A percentile compares a stretch with the other conserved stretches of the same genome.
These are phyloP conservation scores for Paecilomyces fulvus DNA, from an alignment of 2,329 filamentous ascomycete species.

Conservation along the genomic window DNA sequence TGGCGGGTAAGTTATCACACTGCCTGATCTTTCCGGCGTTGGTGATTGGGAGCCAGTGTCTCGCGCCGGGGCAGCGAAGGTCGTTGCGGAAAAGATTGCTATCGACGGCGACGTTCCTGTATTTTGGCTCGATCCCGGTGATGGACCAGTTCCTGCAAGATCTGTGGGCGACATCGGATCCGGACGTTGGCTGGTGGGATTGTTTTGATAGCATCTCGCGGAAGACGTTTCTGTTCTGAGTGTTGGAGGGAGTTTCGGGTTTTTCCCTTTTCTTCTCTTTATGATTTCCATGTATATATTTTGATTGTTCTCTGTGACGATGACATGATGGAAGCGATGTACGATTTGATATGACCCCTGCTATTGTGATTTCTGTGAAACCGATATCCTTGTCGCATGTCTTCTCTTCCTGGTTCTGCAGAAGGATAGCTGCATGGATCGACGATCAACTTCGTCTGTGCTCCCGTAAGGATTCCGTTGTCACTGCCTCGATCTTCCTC, in stretches of 20 bases:
- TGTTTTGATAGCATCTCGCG: slow-evolving; percentile 7
- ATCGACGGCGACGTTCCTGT: slow-evolving; percentile 6
- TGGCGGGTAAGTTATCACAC: slow-evolving; percentile 8
- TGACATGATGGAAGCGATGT: neutral
- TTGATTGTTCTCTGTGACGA: neutral
- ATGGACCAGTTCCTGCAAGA: slow-evolving; percentile 8
- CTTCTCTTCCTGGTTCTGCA: neutral
- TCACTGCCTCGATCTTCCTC: neutral
- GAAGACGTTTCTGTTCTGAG: slow-evolving; percentile 8
- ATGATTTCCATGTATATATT: neutral
- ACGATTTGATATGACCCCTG: neutral
- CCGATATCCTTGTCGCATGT: neutral
- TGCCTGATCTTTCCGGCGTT: slow-evolving; percentile 9
- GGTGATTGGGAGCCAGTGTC: slow-evolving; percentile 9
- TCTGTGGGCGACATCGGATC: neutral
- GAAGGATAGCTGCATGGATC: neutral
- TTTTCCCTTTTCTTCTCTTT: neutral
- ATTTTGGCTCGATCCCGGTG: slow-evolving; percentile 7
- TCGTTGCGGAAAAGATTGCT: slow-evolving; percentile 4
- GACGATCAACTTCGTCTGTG: neutral
- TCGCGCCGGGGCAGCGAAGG: slow-evolving; percentile 1
- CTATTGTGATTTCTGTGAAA: neutral
- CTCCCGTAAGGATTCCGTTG: neutral
- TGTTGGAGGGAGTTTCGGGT: neutral
- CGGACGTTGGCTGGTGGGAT: slow-evolving; percentile 7